Evolutionary conservation across 225 moss, liverwort and hornwort genomes (phyloP), one percentile per base, ranked within the genome.

Genomic region (Pleurozium schreberi): DNA sequence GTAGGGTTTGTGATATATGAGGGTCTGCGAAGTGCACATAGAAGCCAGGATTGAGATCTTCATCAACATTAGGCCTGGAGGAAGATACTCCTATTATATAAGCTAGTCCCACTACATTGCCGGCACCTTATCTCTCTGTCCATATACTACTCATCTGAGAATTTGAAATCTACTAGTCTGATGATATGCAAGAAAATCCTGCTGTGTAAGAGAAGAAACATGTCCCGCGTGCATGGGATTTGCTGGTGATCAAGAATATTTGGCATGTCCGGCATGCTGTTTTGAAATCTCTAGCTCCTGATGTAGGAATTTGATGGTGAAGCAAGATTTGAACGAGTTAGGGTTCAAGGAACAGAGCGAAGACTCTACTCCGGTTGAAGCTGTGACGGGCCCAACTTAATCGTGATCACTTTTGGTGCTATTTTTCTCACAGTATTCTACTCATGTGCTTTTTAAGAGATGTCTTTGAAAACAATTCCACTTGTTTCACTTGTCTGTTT

Each of bases 261-360:
- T n/a, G 20, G 40, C 81, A 75, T 90, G 47, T 55, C 60, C 9
- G 19, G 55, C 84, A 42, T 75, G 65, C 40, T 40, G 1, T 58
- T 84, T 64, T 49, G 42, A 65, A 86, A 74, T 79, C 75, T 80
- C 60, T 23, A 62, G 42, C 14, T 68, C 53, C 45, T 90, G 66
- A 42, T 82, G 83, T 88, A 95, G 94, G 88, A 96, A 96, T 89
- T 90, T 99, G 92, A 99, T 99, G 98, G 96, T 95, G 38, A 96
- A 93, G 93, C 97, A 99, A 92, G 97, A 99, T 84, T 89, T 99
- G 90, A 92, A 91, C 78, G 96, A 99, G 89, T 92, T 99, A 87
- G 98, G 97, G 76, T 99, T 97, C 88, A 95, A 93, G 89, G 95
- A 96, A 38, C 79, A 87, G 52, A 91, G 89, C n/a, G 81, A 81